Evolutionary conservation across 1,284 basidiomycete species (phyloP).

Genomic region (Apiotrichum brassicae): DNA sequence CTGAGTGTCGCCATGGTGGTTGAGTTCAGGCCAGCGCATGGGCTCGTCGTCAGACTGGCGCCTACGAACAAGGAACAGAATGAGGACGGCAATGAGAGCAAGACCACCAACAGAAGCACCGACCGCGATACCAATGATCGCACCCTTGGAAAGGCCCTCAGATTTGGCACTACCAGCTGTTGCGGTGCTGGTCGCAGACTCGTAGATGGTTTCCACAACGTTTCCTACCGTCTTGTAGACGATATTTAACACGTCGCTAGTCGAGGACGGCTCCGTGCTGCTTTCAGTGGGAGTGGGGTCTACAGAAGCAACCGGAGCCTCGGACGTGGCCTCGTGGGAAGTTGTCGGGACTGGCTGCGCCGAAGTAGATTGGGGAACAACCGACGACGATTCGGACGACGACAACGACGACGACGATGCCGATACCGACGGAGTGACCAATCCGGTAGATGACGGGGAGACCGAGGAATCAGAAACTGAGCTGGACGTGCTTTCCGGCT

Average conservation of each 20-base stretch:
- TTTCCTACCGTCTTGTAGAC: too few species aligned
- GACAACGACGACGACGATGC: too few species aligned
- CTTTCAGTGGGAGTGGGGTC: too few species aligned
- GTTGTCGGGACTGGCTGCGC: not conserved
- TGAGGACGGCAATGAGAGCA: constrained; percentile 27
- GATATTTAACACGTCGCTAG: too few species aligned
- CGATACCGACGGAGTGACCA: not conserved
- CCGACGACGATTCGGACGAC: not conserved
- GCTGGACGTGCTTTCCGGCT: too few species aligned
- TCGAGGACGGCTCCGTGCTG: too few species aligned
- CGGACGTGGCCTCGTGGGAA: not conserved
- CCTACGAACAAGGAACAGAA: constrained; percentile 36
- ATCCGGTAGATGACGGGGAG: not conserved
- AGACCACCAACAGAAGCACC: constrained; percentile 38
- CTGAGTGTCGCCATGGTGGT: constrained; percentile 43
- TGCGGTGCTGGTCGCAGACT: not conserved
- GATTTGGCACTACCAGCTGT: not conserved
- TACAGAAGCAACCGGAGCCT: too few species aligned
- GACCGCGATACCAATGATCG: constrained; percentile 43
- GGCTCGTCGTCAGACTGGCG: constrained; percentile 40
- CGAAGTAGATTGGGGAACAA: not conserved
- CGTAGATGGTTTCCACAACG: not conserved
- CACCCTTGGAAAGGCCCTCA: constrained; percentile 31
- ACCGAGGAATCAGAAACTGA: not conserved
- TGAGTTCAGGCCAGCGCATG: constrained; percentile 47